Base-by-base conservation (phyloP, 2,329 filamentous ascomycete genomes). In the Aspergillus sp. region DNA sequence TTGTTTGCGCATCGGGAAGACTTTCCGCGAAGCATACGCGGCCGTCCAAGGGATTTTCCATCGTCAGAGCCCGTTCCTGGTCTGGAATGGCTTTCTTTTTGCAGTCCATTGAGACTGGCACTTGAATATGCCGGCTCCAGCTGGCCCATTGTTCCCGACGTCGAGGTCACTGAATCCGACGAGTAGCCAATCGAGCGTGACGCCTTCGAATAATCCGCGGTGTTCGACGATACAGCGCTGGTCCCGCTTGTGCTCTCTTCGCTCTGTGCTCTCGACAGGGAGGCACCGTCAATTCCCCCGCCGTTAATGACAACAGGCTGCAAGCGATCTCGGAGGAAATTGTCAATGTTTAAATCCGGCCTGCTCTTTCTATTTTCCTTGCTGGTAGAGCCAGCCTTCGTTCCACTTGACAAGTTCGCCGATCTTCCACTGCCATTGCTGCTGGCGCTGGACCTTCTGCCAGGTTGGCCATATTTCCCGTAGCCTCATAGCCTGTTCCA, bases 401-500 rank as follows among this genome's bases (percentile, higher is more conserved):
- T 34, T 22, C 39, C 42, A 39, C 58, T 65, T 30, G 52, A 40
- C 11, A 57, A 58, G 40, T 64, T 65, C 15, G 54, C 59, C 30
- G 56, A 67, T 27, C 58, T 57, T 40, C 51, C 58, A 22, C 52
- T 57, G 10, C 49, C 63, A 19, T 45, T 60, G 42, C 55, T 64
- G 34, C 60, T 53, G 29, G 57, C 46, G 33, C 64, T 68, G 31
- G 53, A 33, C 37, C 61, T 65, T 32, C 66, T 57, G 27, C 64
- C 65, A 26, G 66, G 55, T 34, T 60, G 57, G 4, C 55, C 54
- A 46, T 69, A 66, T 43, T 57, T 69, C 8, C 65, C 65, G 43
- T 72, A 71, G 16, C 64, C 62, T 96, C 89, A 49, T 96, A 86
- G 0, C 89, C 89, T 24, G 89, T 96, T n/a, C 89, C 89, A 25